phyloP scores from a whole-genome alignment of 345 rosid species.

The Anacardium occidentale region DNA sequence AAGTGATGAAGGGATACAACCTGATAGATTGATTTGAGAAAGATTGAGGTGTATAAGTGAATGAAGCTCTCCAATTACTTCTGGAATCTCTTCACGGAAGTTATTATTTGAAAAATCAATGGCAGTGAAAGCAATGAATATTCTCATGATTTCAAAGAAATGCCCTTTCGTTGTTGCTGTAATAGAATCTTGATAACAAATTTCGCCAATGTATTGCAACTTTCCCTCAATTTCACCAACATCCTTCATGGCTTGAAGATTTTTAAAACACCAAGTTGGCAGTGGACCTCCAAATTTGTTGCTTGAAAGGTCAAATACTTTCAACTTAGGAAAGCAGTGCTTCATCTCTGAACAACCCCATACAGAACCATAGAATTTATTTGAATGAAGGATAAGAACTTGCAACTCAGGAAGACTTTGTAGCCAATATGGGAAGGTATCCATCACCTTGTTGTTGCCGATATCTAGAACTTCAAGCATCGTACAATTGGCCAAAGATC shows the following conservation, averaged over 20 bases:
- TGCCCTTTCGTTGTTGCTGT: conserved; percentile 14
- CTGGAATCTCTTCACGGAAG: conserved; percentile 19
- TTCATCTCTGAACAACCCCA: too few relatives aligned
- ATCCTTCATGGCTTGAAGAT: neutral
- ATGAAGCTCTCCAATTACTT: conserved; percentile 1
- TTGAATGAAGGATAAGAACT: conserved; percentile 4
- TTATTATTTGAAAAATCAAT: conserved; percentile 21
- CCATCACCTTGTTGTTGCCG: neutral
- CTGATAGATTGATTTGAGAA: neutral
- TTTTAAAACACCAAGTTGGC: neutral
- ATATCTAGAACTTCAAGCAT: neutral
- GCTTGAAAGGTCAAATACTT: neutral
- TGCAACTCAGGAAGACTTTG: neutral
- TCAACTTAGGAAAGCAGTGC: neutral
- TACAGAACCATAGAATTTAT: conserved; percentile 7
- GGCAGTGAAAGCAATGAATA: neutral
- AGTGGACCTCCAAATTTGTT: neutral
- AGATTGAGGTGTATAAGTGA: neutral
- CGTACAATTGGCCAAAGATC: neutral
- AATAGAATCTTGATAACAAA: neutral
- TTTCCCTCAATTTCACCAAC: neutral
- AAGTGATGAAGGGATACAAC: neutral
- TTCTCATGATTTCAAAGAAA: neutral
- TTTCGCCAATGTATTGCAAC: neutral
- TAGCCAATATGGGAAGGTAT: neutral